Conservation (phyloP, 1,284 basidiomycete genomes). For the Mycena citricolor region DNA sequence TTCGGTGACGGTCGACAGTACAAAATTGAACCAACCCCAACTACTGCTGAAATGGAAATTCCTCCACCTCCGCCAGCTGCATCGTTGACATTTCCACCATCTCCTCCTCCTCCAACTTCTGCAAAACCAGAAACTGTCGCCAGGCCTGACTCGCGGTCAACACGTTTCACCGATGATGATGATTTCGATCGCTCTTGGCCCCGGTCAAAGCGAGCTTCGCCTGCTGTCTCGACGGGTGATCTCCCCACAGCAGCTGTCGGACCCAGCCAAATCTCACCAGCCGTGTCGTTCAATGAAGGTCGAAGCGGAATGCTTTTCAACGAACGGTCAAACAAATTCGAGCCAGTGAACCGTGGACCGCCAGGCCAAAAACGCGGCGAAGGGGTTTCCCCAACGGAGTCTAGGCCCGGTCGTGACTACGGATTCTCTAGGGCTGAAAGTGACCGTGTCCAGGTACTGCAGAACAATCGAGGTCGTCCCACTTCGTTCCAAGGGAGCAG, state of each 20-base stretch:
- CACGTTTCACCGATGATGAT: slow-evolving; percentile 38
- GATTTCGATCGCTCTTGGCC: slow-evolving; percentile 96
- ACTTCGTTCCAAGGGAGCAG: slow-evolving; percentile 24
- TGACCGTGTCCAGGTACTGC: slow-evolving; percentile 47
- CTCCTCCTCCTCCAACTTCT: background rate
- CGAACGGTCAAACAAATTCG: slow-evolving; percentile 82
- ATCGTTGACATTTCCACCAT: background rate
- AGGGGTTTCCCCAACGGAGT: slow-evolving; percentile 47
- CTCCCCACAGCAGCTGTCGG: slow-evolving; percentile 34
- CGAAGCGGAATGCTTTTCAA: slow-evolving; percentile 78
- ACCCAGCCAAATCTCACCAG: slow-evolving; percentile 30
- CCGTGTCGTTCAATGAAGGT: slow-evolving; percentile 36
- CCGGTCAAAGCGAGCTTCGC: slow-evolving; percentile 48
- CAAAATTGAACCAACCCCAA: slow-evolving; percentile 51
- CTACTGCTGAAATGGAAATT: background rate
- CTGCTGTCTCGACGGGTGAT: slow-evolving; percentile 42
- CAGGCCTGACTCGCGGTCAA: background rate
- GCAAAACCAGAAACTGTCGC: background rate
- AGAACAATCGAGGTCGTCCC: slow-evolving; percentile 39
- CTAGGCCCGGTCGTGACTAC: slow-evolving; percentile 43
- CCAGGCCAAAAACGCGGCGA: slow-evolving; percentile 38
- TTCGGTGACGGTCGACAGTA: slow-evolving; percentile 91
- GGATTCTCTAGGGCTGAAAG: slow-evolving; percentile 25
- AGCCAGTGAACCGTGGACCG: slow-evolving; percentile 53
- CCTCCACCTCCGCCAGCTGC: background rate